A percentile compares a stretch with the other conserved stretches of the same genome.
phyloP scores from a whole-genome alignment of 129 eudicot species.

The Rutidosis leptorrhynchoides region DNA sequence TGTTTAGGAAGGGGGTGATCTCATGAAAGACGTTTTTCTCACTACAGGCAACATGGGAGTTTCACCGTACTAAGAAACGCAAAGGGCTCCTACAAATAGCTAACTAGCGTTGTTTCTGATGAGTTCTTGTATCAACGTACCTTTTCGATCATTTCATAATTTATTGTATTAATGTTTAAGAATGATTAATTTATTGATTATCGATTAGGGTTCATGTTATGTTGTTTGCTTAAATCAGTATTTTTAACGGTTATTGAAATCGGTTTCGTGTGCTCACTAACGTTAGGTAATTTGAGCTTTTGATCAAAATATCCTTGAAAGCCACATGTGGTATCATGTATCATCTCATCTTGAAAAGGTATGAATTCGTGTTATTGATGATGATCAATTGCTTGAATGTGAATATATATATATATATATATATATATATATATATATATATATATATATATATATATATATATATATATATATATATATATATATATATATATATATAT shows the following conservation, averaged over 20 bases:
- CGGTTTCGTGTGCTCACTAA: conserved; percentile 1
- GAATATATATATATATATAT: too few relatives aligned
- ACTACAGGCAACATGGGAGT: conserved; percentile 19
- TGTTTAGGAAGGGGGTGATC: conserved; percentile 24
- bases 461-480: too few relatives aligned
- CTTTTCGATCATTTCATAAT: not conserved
- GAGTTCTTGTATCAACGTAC: not conserved
- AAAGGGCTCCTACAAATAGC: conserved; percentile 3
- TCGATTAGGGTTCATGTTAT: conserved; percentile 18
- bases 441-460: too few relatives aligned
- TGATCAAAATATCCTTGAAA: not conserved
- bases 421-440: too few relatives aligned
- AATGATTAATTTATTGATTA: conserved; percentile 4
- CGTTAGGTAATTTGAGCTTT: not conserved
- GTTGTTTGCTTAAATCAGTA: conserved; percentile 6
- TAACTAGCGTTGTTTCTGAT: conserved; percentile 1
- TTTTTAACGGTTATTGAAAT: not conserved
- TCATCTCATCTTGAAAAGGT: too few relatives aligned
- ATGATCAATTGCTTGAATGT: too few relatives aligned
- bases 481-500: too few relatives aligned
- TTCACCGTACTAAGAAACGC: conserved; percentile 24
- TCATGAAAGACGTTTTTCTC: conserved; percentile 22
- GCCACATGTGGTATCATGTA: not conserved
- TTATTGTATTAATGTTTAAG: conserved; percentile 4
- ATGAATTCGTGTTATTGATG: too few relatives aligned